A percentile compares a stretch with the other conserved stretches of the same genome.
Conservation (phyloP, 441 rosid genomes). For the Melastoma candidum region DNA sequence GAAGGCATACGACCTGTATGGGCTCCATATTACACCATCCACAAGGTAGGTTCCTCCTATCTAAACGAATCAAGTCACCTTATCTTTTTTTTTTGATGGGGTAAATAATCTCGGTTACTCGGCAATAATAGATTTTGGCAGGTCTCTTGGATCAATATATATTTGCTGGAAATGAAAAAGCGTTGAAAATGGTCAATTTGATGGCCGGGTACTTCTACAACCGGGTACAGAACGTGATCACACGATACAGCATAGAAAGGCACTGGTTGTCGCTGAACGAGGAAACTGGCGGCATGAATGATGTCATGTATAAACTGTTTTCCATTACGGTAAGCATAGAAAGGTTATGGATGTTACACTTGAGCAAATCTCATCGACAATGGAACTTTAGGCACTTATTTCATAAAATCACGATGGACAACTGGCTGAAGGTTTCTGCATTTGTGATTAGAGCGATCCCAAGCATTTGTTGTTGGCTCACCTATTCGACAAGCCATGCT, state of each 20-base stretch:
- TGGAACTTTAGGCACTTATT: no score
- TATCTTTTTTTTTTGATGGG: no score
- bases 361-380: no score
- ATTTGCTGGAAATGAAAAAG: slow-evolving; percentile 32
- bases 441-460: slow-evolving; percentile 46
- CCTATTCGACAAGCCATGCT: slow-evolving; percentile 95
- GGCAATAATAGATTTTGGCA: slow-evolving; percentile 36
- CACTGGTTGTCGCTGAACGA: slow-evolving; percentile 45
- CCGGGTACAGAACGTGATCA: slow-evolving; percentile 42
- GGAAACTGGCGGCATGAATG: slow-evolving; percentile 64
- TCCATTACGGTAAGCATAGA: slow-evolving; percentile 28
- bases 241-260: slow-evolving; percentile 26
- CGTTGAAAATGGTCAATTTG: slow-evolving; percentile 38
- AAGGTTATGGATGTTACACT: not conserved
- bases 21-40: slow-evolving; percentile 98
- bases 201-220: slow-evolving; percentile 48
- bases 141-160: slow-evolving; percentile 50
- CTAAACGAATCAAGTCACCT: no score
- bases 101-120: slow-evolving; percentile 2
- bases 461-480: slow-evolving; percentile 83
- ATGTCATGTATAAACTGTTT: slow-evolving; percentile 41
- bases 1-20: slow-evolving; percentile 78
- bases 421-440: slow-evolving; percentile 11
- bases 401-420: no score
- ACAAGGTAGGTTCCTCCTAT: slow-evolving; percentile 43